Evolutionary conservation across 2,329 filamentous ascomycete species (phyloP), one percentile per base, ranked within the genome.

Genomic region (Neophaeococcomyces aloes): DNA sequence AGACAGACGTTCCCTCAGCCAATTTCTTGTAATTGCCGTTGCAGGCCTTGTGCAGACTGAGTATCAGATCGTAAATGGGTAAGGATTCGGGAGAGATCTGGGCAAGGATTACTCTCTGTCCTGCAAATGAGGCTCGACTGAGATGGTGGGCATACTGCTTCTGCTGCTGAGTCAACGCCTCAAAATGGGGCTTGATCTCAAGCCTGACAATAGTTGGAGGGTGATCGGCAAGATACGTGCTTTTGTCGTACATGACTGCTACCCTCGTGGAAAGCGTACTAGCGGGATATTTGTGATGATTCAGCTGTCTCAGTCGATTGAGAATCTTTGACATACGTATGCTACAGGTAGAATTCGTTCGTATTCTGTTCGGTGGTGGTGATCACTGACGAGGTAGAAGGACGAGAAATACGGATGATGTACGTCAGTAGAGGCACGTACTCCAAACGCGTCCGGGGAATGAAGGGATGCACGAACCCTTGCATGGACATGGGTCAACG

Each of bases 141-240:
- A 94, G 85, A 60, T 81, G 87, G 66, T 95, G 88, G 51, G 88
- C 84, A 71, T 95, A 95, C 59, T 83, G 80, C 69, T 89, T 87
- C 68, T 94, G 78, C 60, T 83, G 63, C 45, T 68, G 61, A 29
- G 63, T 64, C 34, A 71, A 57, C 5, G 64, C 78, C 44, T 89
- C 83, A 57, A 96, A 98, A 66, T 96, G 89, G 60, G 86, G 84
- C 67, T 86, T 86, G 62, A 96, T 91, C 62, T 86, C 81, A 38
- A 98, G 76, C 37, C 81, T 79, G 47, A 95, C 89, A 45, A 95
- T 78, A 38, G 81, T 83, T 1, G 91, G 91, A 35, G 91, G 91
- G 51, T 82, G 81, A 65, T 98, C 91, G 36, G 91, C 88, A 48
- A 94, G 75, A 63, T 94, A 95, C 48, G 63, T 66, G 34, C 59